A percentile compares a stretch with the other conserved stretches of the same genome.
Conservation (phyloP, 2,329 filamentous ascomycete species). For the Aspergillus sergii region DNA sequence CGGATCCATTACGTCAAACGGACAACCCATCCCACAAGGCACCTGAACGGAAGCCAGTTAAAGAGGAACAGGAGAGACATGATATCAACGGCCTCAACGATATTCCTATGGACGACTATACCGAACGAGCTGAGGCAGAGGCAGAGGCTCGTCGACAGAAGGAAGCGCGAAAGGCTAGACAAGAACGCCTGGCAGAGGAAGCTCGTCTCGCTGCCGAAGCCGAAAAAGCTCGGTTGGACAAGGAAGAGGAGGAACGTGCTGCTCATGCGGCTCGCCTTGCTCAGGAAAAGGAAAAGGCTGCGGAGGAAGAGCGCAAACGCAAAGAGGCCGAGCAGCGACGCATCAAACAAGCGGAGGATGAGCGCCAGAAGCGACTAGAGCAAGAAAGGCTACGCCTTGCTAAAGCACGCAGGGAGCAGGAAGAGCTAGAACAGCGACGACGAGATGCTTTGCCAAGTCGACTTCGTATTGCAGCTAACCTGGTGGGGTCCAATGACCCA, state of each 20-base stretch:
- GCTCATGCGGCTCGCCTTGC: constrained; percentile 38
- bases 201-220: constrained; percentile 32
- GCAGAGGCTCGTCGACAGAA: constrained; percentile 28
- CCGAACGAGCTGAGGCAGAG: constrained; percentile 29
- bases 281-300: constrained; percentile 46
- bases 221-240: constrained; percentile 33
- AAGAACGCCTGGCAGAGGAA: constrained; percentile 35
- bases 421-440: constrained; percentile 50
- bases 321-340: constrained; percentile 47
- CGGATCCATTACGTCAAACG: constrained; percentile 18
- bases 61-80: constrained; percentile 34
- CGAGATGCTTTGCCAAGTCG: constrained; percentile 49
- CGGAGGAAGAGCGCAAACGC: constrained; percentile 46
- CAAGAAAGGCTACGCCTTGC: constrained; percentile 46
- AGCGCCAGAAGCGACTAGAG: constrained; percentile 46
- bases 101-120: constrained; percentile 33
- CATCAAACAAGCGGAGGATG: constrained; percentile 49
- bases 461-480: constrained; percentile 47
- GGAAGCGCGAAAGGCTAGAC: constrained; percentile 32
- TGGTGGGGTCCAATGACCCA: constrained; percentile 47
- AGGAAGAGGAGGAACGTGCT: constrained; percentile 40
- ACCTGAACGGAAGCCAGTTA: constrained; percentile 29
- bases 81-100: constrained; percentile 31
- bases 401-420: constrained; percentile 46
- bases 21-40: constrained; percentile 17